Conservation (phyloP, 1,284 basidiomycete species). For the Rhodotorula glutinis region DNA sequence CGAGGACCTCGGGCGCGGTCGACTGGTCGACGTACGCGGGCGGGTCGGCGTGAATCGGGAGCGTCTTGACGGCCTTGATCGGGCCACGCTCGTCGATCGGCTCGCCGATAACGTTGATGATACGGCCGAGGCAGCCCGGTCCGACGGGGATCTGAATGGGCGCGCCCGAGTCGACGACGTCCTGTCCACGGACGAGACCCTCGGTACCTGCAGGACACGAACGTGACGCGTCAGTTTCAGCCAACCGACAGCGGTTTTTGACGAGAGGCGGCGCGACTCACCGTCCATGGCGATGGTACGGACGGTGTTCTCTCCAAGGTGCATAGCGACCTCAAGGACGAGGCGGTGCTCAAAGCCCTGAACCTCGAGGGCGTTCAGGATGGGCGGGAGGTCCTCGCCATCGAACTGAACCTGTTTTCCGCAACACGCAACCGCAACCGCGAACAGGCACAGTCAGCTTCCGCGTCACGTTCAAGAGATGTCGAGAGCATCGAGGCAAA, state of each 20-base stretch:
- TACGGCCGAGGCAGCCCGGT: conserved; percentile 86
- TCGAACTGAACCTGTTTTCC: conserved; percentile 45
- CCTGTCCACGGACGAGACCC: conserved; percentile 98
- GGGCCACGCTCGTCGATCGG: conserved; percentile 99
- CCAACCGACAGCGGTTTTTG: no score
- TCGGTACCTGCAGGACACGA: conserved; percentile 61
- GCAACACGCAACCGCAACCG: no score
- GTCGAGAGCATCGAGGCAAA: no score
- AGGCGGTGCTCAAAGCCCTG: conserved; percentile 78
- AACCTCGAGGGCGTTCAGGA: conserved; percentile 97
- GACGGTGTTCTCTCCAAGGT: conserved; percentile 97
- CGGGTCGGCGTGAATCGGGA: conserved; percentile 90
- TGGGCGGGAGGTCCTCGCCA: conserved; percentile 73
- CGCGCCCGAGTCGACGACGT: conserved; percentile 90
- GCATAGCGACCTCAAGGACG: conserved; percentile 93
- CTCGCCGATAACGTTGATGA: conserved; percentile 99
- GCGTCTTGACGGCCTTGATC: conserved; percentile 83
- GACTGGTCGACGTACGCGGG: conserved; percentile 97
- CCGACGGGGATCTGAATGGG: conserved; percentile 98
- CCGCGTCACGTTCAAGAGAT: background rate
- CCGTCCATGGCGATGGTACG: conserved; percentile 71
- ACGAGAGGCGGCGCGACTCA: conserved; percentile 30
- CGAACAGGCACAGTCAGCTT: no score
- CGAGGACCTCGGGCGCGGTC: conserved; percentile 93
- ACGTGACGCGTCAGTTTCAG: background rate